Percentiles rank a stretch among this genome's conserved stretches.
These are phyloP conservation scores for Rauvolfia tetraphylla DNA, from an alignment of 257 asterid genomes.

Conservation along the genomic window DNA sequence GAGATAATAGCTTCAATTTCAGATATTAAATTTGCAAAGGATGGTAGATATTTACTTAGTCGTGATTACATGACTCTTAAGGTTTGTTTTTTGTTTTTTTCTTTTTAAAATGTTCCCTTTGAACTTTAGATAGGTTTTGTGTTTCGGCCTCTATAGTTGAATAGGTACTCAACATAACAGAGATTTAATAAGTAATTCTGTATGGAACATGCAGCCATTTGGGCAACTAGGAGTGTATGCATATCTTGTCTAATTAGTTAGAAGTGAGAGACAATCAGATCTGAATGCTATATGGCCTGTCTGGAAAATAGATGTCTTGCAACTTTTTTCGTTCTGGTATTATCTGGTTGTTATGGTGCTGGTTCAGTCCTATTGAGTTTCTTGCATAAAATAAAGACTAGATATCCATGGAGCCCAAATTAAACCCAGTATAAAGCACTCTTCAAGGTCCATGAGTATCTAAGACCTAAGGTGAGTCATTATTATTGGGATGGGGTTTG, in stretches of 20 bases:
- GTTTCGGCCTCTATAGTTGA: neutral
- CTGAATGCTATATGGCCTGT: neutral
- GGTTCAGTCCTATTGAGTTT: neutral
- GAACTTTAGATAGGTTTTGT: neutral
- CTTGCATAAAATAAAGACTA: neutral
- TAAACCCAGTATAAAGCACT: neutral
- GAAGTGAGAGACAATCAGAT: neutral
- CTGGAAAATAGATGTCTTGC: neutral
- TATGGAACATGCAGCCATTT: neutral
- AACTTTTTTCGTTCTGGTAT: neutral
- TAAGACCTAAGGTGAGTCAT: conserved; percentile 86
- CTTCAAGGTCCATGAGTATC: conserved; percentile 70
- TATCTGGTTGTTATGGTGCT: neutral
- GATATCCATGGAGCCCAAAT: neutral
- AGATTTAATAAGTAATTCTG: neutral
- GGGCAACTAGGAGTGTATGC: neutral
- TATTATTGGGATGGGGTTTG: neutral
- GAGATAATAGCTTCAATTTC: conserved; percentile 99
- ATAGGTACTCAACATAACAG: neutral
- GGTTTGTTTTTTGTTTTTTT: conserved; percentile 40
- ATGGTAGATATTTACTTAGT: conserved; percentile 90
- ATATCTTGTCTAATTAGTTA: neutral
- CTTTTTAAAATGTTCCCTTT: too few species aligned
- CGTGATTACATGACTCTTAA: conserved; percentile 99
- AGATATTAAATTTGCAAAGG: conserved; percentile 93